Evolutionary conservation across 345 rosid species (phyloP).

Genomic region (Brassica juncea): DNA sequence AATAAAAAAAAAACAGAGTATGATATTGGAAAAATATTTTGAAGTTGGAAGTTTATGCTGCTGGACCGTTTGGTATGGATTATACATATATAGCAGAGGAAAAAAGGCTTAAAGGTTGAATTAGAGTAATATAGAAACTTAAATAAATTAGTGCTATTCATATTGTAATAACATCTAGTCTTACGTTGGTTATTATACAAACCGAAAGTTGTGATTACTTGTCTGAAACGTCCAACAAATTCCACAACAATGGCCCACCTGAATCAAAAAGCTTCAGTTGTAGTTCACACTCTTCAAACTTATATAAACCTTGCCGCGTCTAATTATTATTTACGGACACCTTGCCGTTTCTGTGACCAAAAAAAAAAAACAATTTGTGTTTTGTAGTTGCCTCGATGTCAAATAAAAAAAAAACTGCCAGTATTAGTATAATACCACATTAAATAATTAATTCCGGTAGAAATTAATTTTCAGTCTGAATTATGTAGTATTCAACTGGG

Average conservation of each 20-base stretch:
- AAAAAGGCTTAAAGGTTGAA: neutral
- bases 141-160: neutral
- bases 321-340: neutral
- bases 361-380: neutral
- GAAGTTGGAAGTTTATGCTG: constrained; percentile 4
- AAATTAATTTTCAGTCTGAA: neutral
- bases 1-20: neutral
- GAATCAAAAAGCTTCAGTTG: constrained; percentile 13
- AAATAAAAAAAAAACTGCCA: neutral
- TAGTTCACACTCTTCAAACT: constrained; percentile 26
- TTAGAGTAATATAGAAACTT: constrained; percentile 7
- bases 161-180: neutral
- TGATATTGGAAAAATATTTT: neutral
- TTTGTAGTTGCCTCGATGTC: neutral
- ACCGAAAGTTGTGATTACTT: constrained; percentile 73
- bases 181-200: constrained; percentile 30
- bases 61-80: constrained; percentile 23
- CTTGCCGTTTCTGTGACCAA: constrained; percentile 10
- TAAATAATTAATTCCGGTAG: neutral
- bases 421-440: neutral
- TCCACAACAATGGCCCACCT: constrained; percentile 61
- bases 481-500: neutral
- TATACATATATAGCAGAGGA: constrained; percentile 18
- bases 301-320: neutral
- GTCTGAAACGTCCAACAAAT: constrained; percentile 52